Percentiles rank a stretch among this genome's conserved stretches.
Evolutionary conservation across 2,329 filamentous ascomycete species (phyloP).

Genomic region (Simplicillium aogashimaense): DNA sequence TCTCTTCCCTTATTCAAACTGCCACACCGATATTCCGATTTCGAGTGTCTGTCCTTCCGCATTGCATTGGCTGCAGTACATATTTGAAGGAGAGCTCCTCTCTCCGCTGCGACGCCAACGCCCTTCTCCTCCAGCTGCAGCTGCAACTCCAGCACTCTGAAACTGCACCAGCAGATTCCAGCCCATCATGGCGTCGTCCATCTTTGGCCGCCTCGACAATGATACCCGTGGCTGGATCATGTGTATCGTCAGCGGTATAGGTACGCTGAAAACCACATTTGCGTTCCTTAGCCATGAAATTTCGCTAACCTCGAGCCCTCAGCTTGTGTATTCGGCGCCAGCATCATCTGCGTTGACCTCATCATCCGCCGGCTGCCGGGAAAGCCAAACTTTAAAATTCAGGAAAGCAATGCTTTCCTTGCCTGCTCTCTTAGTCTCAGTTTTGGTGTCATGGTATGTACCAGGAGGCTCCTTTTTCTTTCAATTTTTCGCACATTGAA

Average conservation of each 20-base stretch:
- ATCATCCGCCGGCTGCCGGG: slow-evolving; percentile 64
- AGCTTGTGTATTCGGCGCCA: slow-evolving; percentile 65
- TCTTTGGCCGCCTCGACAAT: slow-evolving; percentile 43
- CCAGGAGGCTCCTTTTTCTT: too few species aligned
- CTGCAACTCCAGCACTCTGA: too few species aligned
- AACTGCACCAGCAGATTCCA: too few species aligned
- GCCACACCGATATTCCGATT: too few species aligned
- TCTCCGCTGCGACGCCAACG: too few species aligned
- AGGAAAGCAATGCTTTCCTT: slow-evolving; percentile 81
- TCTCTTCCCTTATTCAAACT: too few species aligned
- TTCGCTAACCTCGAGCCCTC: slow-evolving; percentile 9
- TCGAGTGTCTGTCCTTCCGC: too few species aligned
- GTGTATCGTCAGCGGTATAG: slow-evolving; percentile 69
- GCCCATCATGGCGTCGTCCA: too few species aligned
- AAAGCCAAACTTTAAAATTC: slow-evolving; percentile 71
- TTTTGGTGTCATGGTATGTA: slow-evolving; percentile 85
- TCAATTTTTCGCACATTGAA: too few species aligned
- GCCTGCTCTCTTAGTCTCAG: slow-evolving; percentile 84
- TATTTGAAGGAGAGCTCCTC: too few species aligned
- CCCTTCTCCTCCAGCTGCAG: too few species aligned
- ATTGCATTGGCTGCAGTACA: too few species aligned
- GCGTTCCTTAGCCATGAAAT: slow-evolving; percentile 6
- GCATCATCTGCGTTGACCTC: slow-evolving; percentile 79
- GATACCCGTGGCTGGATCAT: slow-evolving; percentile 93
- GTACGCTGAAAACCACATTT: slow-evolving; percentile 25